Conservation (phyloP, 2,329 filamentous ascomycete genomes). For the Fusarium hainanense region DNA sequence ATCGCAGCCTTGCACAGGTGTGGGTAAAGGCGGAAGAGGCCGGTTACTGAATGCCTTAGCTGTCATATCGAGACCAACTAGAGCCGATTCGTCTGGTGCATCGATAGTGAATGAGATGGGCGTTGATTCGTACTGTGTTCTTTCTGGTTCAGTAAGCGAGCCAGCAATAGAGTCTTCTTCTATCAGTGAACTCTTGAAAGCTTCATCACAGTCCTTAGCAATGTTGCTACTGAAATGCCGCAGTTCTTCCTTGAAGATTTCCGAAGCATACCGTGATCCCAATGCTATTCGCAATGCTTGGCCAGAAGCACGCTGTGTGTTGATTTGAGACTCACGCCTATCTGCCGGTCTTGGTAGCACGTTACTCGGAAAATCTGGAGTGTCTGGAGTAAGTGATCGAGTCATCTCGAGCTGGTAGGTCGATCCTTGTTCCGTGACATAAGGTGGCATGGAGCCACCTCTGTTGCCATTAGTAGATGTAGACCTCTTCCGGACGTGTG, state of each 20-base stretch:
- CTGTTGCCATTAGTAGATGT: slow-evolving; percentile 44
- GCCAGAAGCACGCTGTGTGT: slow-evolving; percentile 22
- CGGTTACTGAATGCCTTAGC: slow-evolving; percentile 58
- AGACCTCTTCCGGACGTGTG: slow-evolving; percentile 58
- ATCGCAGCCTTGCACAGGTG: slow-evolving; percentile 41
- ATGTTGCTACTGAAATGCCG: slow-evolving; percentile 86
- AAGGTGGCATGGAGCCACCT: slow-evolving; percentile 31
- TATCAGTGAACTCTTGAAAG: slow-evolving; percentile 78
- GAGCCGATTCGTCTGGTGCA: slow-evolving; percentile 43
- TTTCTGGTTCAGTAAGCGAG: slow-evolving; percentile 49
- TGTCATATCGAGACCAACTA: slow-evolving; percentile 28
- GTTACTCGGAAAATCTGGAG: slow-evolving; percentile 42
- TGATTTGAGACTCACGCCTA: slow-evolving; percentile 2
- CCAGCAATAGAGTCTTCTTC: slow-evolving; percentile 52
- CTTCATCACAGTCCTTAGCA: slow-evolving; percentile 90
- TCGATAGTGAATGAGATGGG: slow-evolving; percentile 58
- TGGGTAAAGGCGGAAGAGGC: slow-evolving; percentile 63
- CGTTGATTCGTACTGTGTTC: slow-evolving; percentile 51
- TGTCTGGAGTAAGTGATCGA: slow-evolving; percentile 48
- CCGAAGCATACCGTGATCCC: slow-evolving; percentile 46
- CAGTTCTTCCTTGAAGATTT: slow-evolving; percentile 75
- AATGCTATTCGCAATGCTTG: slow-evolving; percentile 14
- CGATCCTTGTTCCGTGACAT: slow-evolving; percentile 36
- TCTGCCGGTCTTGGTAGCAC: slow-evolving; percentile 43
- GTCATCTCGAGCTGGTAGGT: slow-evolving; percentile 37